Evolutionary conservation across 2,329 filamentous ascomycete species (phyloP).

Genomic region (Lachnellula subtilissima): DNA sequence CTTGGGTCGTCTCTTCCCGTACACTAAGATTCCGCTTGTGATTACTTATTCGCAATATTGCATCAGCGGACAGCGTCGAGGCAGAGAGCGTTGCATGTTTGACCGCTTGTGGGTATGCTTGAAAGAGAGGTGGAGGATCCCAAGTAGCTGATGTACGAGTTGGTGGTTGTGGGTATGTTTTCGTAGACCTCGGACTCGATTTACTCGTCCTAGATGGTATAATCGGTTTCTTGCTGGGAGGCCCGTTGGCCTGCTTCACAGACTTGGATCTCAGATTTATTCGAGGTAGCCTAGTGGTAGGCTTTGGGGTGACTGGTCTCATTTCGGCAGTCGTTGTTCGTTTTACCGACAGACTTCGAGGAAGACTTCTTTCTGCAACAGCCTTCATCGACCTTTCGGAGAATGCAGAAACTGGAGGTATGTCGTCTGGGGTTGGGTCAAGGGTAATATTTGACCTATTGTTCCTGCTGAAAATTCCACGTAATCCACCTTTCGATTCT

Average conservation of each 20-base stretch:
- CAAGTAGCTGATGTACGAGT: slow-evolving; percentile 37
- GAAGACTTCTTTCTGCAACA: slow-evolving; percentile 10
- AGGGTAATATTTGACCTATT: slow-evolving; percentile 15
- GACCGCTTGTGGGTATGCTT: slow-evolving; percentile 79
- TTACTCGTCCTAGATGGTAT: slow-evolving; percentile 9
- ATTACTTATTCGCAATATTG: slow-evolving; percentile 54
- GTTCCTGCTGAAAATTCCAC: slow-evolving; percentile 28
- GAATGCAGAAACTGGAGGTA: slow-evolving; percentile 7
- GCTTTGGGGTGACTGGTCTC: slow-evolving; percentile 13
- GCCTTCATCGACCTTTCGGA: slow-evolving; percentile 12
- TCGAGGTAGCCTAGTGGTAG: slow-evolving; percentile 17
- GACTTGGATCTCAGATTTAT: slow-evolving; percentile 24
- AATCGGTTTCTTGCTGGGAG: slow-evolving; percentile 10
- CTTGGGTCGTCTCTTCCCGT: slow-evolving; percentile 33
- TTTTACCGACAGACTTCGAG: slow-evolving; percentile 14
- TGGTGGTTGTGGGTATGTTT: slow-evolving; percentile 14
- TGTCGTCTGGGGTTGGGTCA: slow-evolving; percentile 19
- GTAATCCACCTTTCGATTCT: slow-evolving; percentile 27
- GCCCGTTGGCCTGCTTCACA: slow-evolving; percentile 10
- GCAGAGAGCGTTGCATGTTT: slow-evolving; percentile 68
- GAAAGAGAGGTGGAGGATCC: slow-evolving; percentile 74
- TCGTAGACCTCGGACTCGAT: slow-evolving; percentile 18
- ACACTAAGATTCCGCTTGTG: slow-evolving; percentile 48
- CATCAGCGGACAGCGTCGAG: slow-evolving; percentile 63
- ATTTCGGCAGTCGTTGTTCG: slow-evolving; percentile 11